Percentiles rank a stretch among this genome's conserved stretches.
These are phyloP conservation scores for Eleusine indica DNA, from an alignment of 176 grass and related monocot species.

Conservation along the genomic window DNA sequence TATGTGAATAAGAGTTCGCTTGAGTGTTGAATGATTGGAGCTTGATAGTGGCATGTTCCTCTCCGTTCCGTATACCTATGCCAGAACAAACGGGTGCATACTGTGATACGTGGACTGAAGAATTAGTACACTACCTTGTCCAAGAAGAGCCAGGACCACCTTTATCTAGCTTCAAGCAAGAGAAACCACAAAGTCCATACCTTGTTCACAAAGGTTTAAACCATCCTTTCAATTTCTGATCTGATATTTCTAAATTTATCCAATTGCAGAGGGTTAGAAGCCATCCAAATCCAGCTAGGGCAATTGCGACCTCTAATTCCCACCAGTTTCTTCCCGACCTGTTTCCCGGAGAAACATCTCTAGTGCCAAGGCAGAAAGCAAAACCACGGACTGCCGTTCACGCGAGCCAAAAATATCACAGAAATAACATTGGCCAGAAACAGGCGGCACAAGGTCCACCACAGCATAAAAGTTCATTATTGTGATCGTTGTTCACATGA, in stretches of 20 bases:
- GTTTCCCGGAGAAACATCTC: too few relatives aligned
- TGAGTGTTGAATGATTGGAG: constrained; percentile 7
- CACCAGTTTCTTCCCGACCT: neutral
- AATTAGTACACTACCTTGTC: neutral
- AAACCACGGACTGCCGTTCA: neutral
- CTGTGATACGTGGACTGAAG: neutral
- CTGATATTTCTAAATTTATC: neutral
- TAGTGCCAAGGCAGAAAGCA: neutral
- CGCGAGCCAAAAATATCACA: neutral
- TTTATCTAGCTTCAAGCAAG: constrained; percentile 23
- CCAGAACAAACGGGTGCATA: neutral
- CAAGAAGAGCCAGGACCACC: neutral
- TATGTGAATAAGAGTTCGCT: neutral
- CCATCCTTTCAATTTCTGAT: too few relatives aligned
- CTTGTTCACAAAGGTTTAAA: constrained; percentile 24
- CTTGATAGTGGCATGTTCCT: neutral
- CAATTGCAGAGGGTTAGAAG: neutral
- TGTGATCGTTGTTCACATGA: neutral
- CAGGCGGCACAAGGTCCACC: neutral
- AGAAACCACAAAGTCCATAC: neutral
- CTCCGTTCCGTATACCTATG: neutral
- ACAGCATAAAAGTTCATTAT: neutral
- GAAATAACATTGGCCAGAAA: neutral
- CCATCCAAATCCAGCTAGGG: neutral
- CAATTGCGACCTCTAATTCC: neutral